Evolutionary conservation across 2,329 filamentous ascomycete species (phyloP), one percentile per base, ranked within the genome.

Genomic region (Nakataea oryzae): DNA sequence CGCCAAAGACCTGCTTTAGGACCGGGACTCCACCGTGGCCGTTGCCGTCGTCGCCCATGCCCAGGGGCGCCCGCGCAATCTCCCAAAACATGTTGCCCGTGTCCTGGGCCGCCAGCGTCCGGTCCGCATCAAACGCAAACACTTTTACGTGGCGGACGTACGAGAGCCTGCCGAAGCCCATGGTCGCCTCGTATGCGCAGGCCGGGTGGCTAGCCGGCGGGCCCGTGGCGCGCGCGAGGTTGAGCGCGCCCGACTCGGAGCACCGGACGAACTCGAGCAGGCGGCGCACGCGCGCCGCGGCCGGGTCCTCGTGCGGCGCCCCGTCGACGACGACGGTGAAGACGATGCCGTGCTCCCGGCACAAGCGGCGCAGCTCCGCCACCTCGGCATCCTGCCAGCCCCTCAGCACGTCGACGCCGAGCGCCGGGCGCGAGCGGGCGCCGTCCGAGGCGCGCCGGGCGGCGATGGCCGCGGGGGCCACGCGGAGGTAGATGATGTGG

Each of bases 81-180:
- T 74, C 64, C 81, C 80, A 86, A 69, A 85, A 85, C 61, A 82
- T 54, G 0, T 50, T 61, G 0, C 80, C 79, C 5, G 78, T 79
- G 64, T 87, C 84, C 14, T 76, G 65, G 1, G 76, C 62, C 6
- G 76, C 70, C 61, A 89, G 69, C 0, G 84, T 88, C 64, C 72
- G 80, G 68, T 88, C 84, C 0, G 72, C 85, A 64, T 88, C 85
- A 2, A 88, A 58, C 0, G 86, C 77, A 21, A 88, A 60, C 57
- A 83, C 70, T 8, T n/a, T 47, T 14, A 47, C 41, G 41, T 47
- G 41, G 41, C 41, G 21, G 17, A 8, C n/a, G 41, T 47, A 47
- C 41, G n/a, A 0, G 75, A 82, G n/a, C n/a, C 57, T 81, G 66
- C 11, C 76, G 59, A 2, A 65, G 54, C 8, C 61, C 63, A 13